Conservation (phyloP, 805 yeast species). For the Nakazawaea laoshanensis region DNA sequence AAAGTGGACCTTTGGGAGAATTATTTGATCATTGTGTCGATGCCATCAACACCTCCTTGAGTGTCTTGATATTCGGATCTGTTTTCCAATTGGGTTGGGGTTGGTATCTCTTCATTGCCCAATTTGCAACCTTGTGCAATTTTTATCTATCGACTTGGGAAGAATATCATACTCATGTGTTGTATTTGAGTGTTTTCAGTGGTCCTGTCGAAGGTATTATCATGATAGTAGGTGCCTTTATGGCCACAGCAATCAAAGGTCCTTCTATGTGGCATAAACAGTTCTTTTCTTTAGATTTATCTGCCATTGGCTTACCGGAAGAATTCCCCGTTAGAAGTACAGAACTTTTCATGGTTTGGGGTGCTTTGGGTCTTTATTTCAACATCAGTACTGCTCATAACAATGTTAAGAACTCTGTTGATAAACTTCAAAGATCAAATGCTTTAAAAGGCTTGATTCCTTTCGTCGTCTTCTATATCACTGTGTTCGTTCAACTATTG, state of each 20-base stretch:
- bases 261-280: conserved; percentile 54
- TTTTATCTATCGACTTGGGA: conserved; percentile 94
- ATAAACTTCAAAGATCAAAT: conserved; percentile 17
- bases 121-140: conserved; percentile 69
- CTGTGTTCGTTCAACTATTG: conserved; percentile 37
- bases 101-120: conserved; percentile 49
- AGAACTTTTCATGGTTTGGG: conserved; percentile 38
- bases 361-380: conserved; percentile 47
- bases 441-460: conserved; percentile 60
- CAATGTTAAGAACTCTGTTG: conserved; percentile 37
- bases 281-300: conserved; percentile 30
- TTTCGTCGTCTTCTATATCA: conserved; percentile 44
- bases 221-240: conserved; percentile 45
- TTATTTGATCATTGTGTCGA: conserved; percentile 84
- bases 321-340: conserved; percentile 26
- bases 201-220: conserved; percentile 96
- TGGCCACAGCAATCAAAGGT: conserved; percentile 62
- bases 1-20: conserved; percentile 90
- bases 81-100: conserved; percentile 73
- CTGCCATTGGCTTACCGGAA: conserved; percentile 22
- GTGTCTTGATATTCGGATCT: conserved; percentile 64
- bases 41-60: conserved; percentile 64
- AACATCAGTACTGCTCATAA: conserved; percentile 62
- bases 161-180: conserved; percentile 81
- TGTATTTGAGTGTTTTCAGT: conserved; percentile 69